Percentiles rank a stretch among this genome's conserved stretches.
Evolutionary conservation across 441 rosid species (phyloP).

Genomic region (Aleurites moluccanus): DNA sequence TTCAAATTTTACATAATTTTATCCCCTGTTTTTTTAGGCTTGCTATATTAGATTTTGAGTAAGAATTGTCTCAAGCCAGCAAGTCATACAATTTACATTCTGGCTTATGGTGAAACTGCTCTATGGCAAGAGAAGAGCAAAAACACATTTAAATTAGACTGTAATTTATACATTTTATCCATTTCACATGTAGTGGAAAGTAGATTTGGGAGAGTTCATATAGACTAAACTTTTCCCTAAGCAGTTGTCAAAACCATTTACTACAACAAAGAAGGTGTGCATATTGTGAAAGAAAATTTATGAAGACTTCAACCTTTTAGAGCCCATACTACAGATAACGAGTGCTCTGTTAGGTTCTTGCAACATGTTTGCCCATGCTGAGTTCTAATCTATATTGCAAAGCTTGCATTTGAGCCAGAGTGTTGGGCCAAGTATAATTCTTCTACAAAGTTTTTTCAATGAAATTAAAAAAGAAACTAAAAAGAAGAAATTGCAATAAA

Average conservation of each 20-base stretch:
- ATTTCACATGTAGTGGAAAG: too few relatives aligned
- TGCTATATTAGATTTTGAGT: background rate
- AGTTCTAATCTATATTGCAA: background rate
- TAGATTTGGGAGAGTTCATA: background rate
- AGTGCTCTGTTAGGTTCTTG: background rate
- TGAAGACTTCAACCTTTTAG: background rate
- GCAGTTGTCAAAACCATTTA: background rate
- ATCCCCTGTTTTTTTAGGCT: background rate
- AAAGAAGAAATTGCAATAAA: background rate
- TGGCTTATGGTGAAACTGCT: background rate
- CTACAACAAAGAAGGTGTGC: background rate
- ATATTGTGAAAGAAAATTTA: background rate
- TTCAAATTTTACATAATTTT: background rate
- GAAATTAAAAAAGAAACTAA: background rate
- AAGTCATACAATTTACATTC: background rate
- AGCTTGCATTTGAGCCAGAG: background rate
- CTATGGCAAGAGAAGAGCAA: background rate
- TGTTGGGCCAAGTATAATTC: background rate
- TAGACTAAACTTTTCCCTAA: background rate
- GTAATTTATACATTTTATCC: too few relatives aligned
- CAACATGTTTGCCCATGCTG: background rate
- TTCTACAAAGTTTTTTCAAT: background rate
- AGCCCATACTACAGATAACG: background rate
- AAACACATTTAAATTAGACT: background rate
- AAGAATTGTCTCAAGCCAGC: background rate